Evolutionary conservation across 2,329 filamentous ascomycete genomes (phyloP).

Genomic region (Periconia sp.): DNA sequence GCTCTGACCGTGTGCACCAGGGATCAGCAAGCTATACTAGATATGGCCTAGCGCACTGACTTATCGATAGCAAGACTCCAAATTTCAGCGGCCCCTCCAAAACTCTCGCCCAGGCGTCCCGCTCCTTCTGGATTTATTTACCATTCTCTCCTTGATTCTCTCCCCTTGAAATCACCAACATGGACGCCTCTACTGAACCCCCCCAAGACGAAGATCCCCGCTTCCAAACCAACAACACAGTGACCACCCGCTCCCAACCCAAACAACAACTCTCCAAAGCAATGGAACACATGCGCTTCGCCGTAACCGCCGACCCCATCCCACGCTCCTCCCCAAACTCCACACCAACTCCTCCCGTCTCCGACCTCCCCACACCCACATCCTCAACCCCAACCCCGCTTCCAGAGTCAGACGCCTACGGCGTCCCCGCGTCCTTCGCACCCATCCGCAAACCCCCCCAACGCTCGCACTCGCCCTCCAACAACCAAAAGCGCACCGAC

Average conservation of each 20-base stretch:
- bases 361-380: constrained; percentile 15
- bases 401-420: constrained; percentile 53
- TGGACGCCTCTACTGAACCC: constrained; percentile 23
- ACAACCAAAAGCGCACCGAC: constrained; percentile 85
- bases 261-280: constrained; percentile 57
- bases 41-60: constrained; percentile 4
- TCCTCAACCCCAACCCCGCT: constrained; percentile 4
- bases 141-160: too few species aligned
- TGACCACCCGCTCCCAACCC: constrained; percentile 38
- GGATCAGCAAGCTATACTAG: constrained; percentile 16
- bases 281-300: constrained; percentile 60
- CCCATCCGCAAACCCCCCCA: constrained; percentile 56
- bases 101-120: too few species aligned
- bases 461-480: constrained; percentile 73
- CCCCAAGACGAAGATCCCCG: constrained; percentile 23
- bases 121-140: too few species aligned
- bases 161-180: constrained; percentile 4
- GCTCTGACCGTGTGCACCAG: constrained; percentile 31
- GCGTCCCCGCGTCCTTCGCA: constrained; percentile 55
- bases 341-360: constrained; percentile 7
- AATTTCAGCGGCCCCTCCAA: too few species aligned
- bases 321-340: constrained; percentile 22
- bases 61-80: constrained; percentile 32
- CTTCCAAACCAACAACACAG: constrained; percentile 40
- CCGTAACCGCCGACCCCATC: constrained; percentile 51